These are phyloP conservation scores for Microbotryum silenes-acaulis DNA, from an alignment of 1,284 basidiomycete genomes.

Conservation along the genomic window DNA sequence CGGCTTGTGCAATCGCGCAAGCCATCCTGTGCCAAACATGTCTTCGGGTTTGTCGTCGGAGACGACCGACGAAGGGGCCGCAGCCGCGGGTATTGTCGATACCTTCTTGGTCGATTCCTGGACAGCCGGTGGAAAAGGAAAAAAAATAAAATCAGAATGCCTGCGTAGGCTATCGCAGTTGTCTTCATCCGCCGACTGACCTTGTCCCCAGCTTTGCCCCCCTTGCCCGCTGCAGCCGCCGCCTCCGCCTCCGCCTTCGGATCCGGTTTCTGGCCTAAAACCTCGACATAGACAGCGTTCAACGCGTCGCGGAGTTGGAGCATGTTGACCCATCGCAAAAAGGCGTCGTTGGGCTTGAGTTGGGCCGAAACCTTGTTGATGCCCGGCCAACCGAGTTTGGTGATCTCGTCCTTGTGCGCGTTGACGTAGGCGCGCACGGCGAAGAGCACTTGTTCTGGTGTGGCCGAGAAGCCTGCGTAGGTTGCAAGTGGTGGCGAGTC, in stretches of 20 bases:
- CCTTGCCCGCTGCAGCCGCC: slow-evolving; percentile 40
- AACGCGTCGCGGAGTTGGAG: slow-evolving; percentile 82
- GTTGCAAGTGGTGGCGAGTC: neutral
- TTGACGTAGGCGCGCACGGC: slow-evolving; percentile 57
- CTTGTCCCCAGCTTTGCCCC: slow-evolving; percentile 49
- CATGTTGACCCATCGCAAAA: slow-evolving; percentile 80
- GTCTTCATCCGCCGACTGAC: no score
- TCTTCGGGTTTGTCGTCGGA: slow-evolving; percentile 48
- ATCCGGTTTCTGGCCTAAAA: slow-evolving; percentile 64
- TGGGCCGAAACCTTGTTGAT: slow-evolving; percentile 64
- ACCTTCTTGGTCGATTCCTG: slow-evolving; percentile 22
- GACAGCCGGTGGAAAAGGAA: neutral
- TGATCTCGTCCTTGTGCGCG: slow-evolving; percentile 35
- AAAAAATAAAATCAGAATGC: neutral
- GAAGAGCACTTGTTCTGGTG: slow-evolving; percentile 58
- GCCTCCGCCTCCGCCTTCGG: slow-evolving; percentile 23
- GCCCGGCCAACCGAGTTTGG: slow-evolving; percentile 57
- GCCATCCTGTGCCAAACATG: slow-evolving; percentile 92
- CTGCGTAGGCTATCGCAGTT: no score
- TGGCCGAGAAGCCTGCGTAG: slow-evolving; percentile 65
- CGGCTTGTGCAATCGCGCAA: slow-evolving; percentile 85
- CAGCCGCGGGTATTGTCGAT: slow-evolving; percentile 23
- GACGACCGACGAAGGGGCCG: slow-evolving; percentile 37
- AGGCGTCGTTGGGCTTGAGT: slow-evolving; percentile 55
- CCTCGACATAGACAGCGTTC: slow-evolving; percentile 64